Conservation (phyloP, 371 early-diverging fungal genomes). For the Blakeslea trispora region DNA sequence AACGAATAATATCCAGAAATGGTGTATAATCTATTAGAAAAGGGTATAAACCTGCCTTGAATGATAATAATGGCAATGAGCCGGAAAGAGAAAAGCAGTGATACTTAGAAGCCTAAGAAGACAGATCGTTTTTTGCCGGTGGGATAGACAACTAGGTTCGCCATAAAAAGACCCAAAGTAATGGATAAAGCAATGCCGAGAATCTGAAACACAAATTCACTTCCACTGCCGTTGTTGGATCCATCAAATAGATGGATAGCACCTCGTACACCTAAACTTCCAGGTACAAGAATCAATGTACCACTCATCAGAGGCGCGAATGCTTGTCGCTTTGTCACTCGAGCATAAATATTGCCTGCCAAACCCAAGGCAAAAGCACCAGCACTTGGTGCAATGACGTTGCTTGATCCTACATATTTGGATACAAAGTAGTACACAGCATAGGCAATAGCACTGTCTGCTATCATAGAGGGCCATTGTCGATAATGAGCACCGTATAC, state of each 20-base stretch:
- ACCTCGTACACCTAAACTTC: constrained; percentile 42
- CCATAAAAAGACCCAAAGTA: constrained; percentile 39
- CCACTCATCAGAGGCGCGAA: constrained; percentile 44
- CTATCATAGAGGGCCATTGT: constrained; percentile 30
- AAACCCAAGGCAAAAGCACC: constrained; percentile 42
- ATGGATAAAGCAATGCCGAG: constrained; percentile 38
- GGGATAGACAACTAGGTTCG: constrained; percentile 41
- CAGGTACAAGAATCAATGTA: constrained; percentile 41
- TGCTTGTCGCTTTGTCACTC: constrained; percentile 32
- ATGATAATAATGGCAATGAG: background rate
- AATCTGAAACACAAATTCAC: constrained; percentile 38
- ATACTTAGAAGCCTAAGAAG: constrained; percentile 30
- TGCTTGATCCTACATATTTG: constrained; percentile 15
- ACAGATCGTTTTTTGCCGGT: constrained; percentile 39
- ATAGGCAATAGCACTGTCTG: constrained; percentile 33
- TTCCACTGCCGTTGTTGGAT: constrained; percentile 16
- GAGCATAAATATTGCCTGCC: constrained; percentile 35
- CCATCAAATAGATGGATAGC: constrained; percentile 42
- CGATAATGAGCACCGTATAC: constrained; percentile 32
- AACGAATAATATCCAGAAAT: too few species aligned
- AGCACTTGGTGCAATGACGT: constrained; percentile 38
- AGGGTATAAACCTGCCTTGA: background rate
- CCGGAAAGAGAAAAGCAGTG: too few species aligned
- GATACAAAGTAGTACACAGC: constrained; percentile 37
- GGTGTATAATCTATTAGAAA: too few species aligned